Percentiles rank a stretch among this genome's conserved stretches.
Evolutionary conservation across 1,139 yeast genomes (phyloP).

Genomic region (Zygoascus hellenicus): DNA sequence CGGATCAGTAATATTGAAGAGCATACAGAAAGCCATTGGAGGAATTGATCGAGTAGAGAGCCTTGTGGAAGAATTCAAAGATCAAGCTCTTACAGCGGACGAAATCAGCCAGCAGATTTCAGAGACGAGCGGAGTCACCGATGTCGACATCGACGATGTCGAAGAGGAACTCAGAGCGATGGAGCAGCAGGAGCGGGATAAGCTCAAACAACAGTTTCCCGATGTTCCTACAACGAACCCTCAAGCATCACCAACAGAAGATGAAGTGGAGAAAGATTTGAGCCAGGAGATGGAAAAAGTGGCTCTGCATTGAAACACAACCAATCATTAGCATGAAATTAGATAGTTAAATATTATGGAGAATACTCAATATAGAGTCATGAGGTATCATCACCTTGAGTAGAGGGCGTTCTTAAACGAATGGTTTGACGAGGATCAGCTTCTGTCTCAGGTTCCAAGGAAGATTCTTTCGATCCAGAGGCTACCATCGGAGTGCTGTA

Average conservation of each 20-base stretch:
- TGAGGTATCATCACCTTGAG: background rate
- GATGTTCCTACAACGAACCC: constrained; percentile 1
- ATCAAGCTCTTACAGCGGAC: constrained; percentile 31
- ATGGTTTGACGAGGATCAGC: background rate
- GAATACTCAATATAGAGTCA: background rate
- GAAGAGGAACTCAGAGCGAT: constrained; percentile 27
- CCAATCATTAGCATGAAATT: no score
- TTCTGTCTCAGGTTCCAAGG: background rate
- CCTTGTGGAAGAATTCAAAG: constrained; percentile 33
- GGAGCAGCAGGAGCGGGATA: constrained; percentile 8
- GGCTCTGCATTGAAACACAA: background rate
- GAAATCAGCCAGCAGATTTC: constrained; percentile 21
- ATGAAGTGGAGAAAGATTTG: constrained; percentile 1
- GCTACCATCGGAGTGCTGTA: background rate
- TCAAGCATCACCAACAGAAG: background rate
- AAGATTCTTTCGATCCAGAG: background rate
- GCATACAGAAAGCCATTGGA: constrained; percentile 31
- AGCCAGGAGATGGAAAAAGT: background rate
- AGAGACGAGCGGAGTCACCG: constrained; percentile 21
- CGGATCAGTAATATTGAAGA: constrained; percentile 28
- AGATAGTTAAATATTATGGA: constrained; percentile 2
- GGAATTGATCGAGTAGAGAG: constrained; percentile 35
- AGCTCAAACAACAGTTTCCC: background rate
- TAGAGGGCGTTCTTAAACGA: constrained; percentile 2
- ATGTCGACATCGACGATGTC: constrained; percentile 28